phyloP scores from a whole-genome alignment of 2,329 filamentous ascomycete species.

The Alternaria angustiovoidea region DNA sequence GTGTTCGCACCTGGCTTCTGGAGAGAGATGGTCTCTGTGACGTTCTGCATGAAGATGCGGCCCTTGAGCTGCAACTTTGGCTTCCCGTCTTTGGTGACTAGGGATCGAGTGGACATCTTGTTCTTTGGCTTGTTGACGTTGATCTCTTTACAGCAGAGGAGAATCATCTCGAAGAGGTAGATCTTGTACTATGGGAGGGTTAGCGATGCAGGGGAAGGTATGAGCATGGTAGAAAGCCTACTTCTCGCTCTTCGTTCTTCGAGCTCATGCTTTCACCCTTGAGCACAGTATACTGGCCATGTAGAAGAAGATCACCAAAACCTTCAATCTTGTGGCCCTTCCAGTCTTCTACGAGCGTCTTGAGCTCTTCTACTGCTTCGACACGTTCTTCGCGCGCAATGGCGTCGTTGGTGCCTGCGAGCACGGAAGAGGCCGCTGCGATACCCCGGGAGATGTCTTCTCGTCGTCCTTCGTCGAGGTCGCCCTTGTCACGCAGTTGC shows the following conservation, averaged over 20 bases:
- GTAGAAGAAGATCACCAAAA: slow-evolving; percentile 88
- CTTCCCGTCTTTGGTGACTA: slow-evolving; percentile 77
- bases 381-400: slow-evolving; percentile 87
- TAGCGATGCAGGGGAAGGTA: slow-evolving; percentile 11
- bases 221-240: slow-evolving; percentile 53
- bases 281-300: slow-evolving; percentile 89
- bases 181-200: slow-evolving; percentile 80
- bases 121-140: slow-evolving; percentile 82
- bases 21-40: slow-evolving; percentile 89
- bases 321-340: slow-evolving; percentile 88
- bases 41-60: slow-evolving; percentile 98
- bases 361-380: slow-evolving; percentile 83
- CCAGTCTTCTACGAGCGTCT: slow-evolving; percentile 91
- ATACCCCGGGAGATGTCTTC: slow-evolving; percentile 79
- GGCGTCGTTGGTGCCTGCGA: slow-evolving; percentile 87
- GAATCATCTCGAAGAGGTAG: slow-evolving; percentile 93
- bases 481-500: slow-evolving; percentile 87
- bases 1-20: slow-evolving; percentile 78
- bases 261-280: slow-evolving; percentile 76
- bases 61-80: slow-evolving; percentile 87
- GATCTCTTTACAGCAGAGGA: slow-evolving; percentile 96
- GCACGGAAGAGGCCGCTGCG: slow-evolving; percentile 79
- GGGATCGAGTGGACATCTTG: slow-evolving; percentile 72
- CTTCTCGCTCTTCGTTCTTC: slow-evolving; percentile 90
- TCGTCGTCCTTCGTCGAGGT: slow-evolving; percentile 72